Evolutionary conservation across 192 early-diverging fungal genomes (phyloP).

Genomic region (Backusella tuberculispora): DNA sequence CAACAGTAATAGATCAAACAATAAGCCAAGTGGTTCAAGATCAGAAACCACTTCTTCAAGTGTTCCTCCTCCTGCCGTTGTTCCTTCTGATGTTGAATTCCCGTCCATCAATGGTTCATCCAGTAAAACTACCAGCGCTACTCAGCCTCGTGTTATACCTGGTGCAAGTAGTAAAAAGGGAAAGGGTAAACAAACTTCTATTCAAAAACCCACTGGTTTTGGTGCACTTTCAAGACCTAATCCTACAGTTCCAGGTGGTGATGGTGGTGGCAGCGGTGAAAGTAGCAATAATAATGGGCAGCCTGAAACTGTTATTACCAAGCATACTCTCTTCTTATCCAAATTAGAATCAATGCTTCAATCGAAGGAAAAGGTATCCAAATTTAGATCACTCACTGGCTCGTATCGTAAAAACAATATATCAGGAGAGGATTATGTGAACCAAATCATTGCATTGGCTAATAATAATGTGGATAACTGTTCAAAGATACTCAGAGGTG

Average conservation of each 20-base stretch:
- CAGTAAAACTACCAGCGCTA: not conserved
- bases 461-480: constrained; percentile 43
- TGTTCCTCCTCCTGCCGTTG: not conserved
- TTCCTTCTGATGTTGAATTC: constrained; percentile 12
- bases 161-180: constrained; percentile 3
- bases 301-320: not conserved
- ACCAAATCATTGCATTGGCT: constrained; percentile 43
- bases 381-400: constrained; percentile 55
- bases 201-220: constrained; percentile 19
- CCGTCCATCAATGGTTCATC: not conserved
- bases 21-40: not conserved
- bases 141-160: not conserved
- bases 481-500: constrained; percentile 54
- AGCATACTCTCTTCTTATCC: constrained; percentile 46
- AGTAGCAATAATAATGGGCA: not conserved
- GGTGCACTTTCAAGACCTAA: not conserved
- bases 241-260: not conserved
- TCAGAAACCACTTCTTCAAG: not conserved
- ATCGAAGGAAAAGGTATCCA: constrained; percentile 40
- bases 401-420: constrained; percentile 50
- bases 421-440: constrained; percentile 46
- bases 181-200: constrained; percentile 10
- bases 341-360: constrained; percentile 42
- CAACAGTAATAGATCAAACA: not conserved
- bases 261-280: not conserved